Base-by-base conservation (phyloP, 805 yeast genomes). In the Candida insectorum region DNA sequence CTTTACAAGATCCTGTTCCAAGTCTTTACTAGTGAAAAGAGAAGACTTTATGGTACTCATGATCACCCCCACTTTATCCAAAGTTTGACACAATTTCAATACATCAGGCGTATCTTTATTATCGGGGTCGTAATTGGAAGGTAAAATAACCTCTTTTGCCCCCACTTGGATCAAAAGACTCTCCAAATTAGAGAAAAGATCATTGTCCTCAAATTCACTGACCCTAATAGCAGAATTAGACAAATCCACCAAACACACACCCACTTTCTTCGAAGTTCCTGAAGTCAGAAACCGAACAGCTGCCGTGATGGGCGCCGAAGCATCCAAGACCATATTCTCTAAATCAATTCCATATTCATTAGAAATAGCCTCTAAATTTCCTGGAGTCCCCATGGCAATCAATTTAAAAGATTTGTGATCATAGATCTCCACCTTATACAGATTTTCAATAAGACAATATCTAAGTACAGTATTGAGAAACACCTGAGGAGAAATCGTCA, bases 141-240 rank as follows among this genome's bases (percentile, higher is more conserved):
- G 81, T 5, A 91, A 48, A 11, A 93, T 53, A 25, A 87, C 80
- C 53, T 93, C 98, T 48, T 83, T 85, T 5, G 88, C 86, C 14
- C 95, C 96, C 22, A 88, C 64, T 56, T 93, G 99, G 45, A 93
- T 82, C 38, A 89, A 57, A 31, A 88, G 69, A 29, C 94, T 80
- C 55, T 93, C 97, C 41, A 91, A 58, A 51, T 89, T 91, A 1
- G 95, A 80, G 47, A 75, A 88, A 7, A 87, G 69, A 30, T 91
- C 97, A 51, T 86, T 88, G 54, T 93, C 99, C 7, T 74, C 73
- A 43, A 91, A 83, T 52, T 89, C 95, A 12, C 81, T 61, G 31
- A 88, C 61, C 14, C 93, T 88, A 20, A 93, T 67, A 20, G 69
- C 66, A 40, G 75, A 73, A 29, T 73, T 68, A 47, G 79, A 79